Evolutionary conservation across 768 basidiomycete genomes (phyloP).

Genomic region (Lentinula aciculospora): DNA sequence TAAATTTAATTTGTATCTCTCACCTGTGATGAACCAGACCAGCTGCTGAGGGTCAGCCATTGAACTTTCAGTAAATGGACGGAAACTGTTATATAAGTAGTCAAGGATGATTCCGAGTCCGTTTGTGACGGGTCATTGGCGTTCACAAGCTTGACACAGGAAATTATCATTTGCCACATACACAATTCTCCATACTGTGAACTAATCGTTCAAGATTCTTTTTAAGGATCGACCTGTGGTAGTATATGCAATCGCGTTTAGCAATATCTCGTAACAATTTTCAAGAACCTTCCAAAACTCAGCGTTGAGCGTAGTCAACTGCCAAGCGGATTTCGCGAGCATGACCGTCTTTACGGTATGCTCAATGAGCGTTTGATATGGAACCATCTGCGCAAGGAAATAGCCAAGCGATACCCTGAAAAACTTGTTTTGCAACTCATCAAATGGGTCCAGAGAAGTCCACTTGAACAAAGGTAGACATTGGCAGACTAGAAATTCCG

Average conservation of each 20-base stretch:
- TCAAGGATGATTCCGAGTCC: background rate
- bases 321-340: background rate
- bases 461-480: background rate
- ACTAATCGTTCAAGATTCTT: background rate
- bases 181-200: no score
- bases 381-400: background rate
- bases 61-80: no score
- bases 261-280: background rate
- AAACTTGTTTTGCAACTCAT: background rate
- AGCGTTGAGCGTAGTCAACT: background rate
- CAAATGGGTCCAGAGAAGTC: background rate
- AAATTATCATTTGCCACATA: no score
- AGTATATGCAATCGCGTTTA: background rate
- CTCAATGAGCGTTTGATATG: background rate
- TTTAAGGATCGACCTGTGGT: background rate
- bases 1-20: background rate
- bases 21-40: conserved; percentile 5
- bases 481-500: background rate
- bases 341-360: background rate
- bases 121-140: no score
- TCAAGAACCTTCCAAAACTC: background rate
- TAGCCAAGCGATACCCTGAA: background rate
- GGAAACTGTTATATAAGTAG: no score
- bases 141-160: no score
- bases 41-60: background rate